phyloP scores from a whole-genome alignment of 2,329 filamentous ascomycete genomes.

The Tympanopsis confertula region DNA sequence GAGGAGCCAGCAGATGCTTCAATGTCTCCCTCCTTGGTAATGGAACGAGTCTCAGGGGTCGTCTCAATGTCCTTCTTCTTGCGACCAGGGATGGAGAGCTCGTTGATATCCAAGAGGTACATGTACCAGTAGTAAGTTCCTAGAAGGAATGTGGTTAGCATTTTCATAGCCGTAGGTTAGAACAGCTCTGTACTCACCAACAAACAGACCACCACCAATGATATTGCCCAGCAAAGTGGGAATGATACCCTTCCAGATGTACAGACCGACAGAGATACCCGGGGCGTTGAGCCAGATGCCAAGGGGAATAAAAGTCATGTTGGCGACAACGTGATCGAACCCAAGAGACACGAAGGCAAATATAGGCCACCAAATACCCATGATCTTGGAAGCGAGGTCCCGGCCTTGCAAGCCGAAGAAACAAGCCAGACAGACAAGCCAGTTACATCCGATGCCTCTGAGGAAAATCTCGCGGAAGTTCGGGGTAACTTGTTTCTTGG shows the following conservation, averaged over 20 bases:
- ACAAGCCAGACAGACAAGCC: conserved; percentile 42
- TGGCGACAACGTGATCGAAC: conserved; percentile 44
- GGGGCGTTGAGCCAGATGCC: conserved; percentile 34
- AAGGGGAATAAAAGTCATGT: conserved; percentile 41
- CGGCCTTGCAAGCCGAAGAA: conserved; percentile 33
- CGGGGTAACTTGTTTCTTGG: conserved; percentile 33
- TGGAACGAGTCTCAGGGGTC: no score
- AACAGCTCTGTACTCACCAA: conserved; percentile 21
- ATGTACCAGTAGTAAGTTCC: conserved; percentile 28
- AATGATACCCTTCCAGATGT: conserved; percentile 46
- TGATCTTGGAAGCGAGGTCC: conserved; percentile 38
- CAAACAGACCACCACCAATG: conserved; percentile 37
- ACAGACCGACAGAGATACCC: conserved; percentile 30
- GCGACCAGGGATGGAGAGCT: no score
- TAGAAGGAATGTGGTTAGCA: neutral
- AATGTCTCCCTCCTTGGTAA: no score
- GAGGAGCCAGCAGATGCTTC: no score
- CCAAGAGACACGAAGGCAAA: conserved; percentile 40
- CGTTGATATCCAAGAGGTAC: conserved; percentile 21
- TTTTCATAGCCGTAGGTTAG: neutral
- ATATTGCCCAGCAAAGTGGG: conserved; percentile 40
- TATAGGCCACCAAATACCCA: conserved; percentile 43
- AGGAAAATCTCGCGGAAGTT: conserved; percentile 40
- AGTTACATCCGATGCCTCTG: conserved; percentile 41
- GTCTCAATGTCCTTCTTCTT: no score